Evolutionary conservation across 441 rosid genomes (phyloP).

Genomic region (Croton laevigatus): DNA sequence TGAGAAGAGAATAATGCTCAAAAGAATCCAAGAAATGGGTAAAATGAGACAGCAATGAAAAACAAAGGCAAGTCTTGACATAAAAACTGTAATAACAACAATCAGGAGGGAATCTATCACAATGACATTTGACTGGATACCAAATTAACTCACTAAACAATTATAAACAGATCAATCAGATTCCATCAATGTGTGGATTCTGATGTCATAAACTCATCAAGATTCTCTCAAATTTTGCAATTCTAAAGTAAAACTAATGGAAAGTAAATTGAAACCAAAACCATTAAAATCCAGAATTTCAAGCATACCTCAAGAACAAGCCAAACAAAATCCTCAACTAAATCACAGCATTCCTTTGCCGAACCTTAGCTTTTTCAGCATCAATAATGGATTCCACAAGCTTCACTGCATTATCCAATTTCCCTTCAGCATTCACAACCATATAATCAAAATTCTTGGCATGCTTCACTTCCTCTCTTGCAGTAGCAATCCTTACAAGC

Average conservation of each 20-base stretch:
- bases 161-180: neutral
- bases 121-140: neutral
- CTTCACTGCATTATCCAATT: slow-evolving; percentile 64
- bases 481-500: slow-evolving; percentile 76
- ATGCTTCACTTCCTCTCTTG: slow-evolving; percentile 80
- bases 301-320: slow-evolving; percentile 21
- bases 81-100: neutral
- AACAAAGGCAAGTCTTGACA: neutral
- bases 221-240: neutral
- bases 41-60: neutral
- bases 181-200: neutral
- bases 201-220: neutral
- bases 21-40: neutral
- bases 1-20: neutral
- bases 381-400: slow-evolving; percentile 76
- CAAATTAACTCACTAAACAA: neutral
- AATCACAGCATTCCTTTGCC: slow-evolving; percentile 56
- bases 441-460: slow-evolving; percentile 68
- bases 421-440: slow-evolving; percentile 76
- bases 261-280: neutral
- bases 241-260: neutral
- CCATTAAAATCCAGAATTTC: neutral
- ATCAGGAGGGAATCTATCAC: neutral
- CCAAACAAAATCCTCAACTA: slow-evolving; percentile 27
- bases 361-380: slow-evolving; percentile 88